Evolutionary conservation across 352 stramenopile genomes (phyloP), one percentile per base, ranked within the genome.

Genomic region (Phytophthora lateralis): DNA sequence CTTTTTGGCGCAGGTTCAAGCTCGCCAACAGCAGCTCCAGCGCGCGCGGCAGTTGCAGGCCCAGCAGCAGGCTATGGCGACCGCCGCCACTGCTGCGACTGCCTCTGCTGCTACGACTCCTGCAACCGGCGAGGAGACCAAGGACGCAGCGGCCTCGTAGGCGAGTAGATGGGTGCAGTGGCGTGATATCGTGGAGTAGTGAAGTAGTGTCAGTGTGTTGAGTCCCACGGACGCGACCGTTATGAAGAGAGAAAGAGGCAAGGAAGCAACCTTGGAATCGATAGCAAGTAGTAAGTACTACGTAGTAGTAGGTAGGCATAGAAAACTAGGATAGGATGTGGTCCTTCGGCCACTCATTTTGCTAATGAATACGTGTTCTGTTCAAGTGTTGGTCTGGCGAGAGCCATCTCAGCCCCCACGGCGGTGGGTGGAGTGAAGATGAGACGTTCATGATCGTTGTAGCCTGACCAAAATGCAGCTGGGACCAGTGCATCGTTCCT

Each of bases 1-100:
- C 52, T 93, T 96, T 43, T 63, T 91, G 63, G 81, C 84, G 46
- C 83, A 92, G 45, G 54, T 93, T 55, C 78, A 93, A 69, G 86
- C 90, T 55, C 79, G 81, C 1, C 82, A 91, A 57, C 75, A 89
- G 59, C 73, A 89, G 55, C 76, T 76, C 6, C 66, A 80, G 20
- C 81, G 75, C 18, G 66, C 82, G 17, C 69, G 69, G 18, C 60
- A 76, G 38, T 48, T 69, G 29, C 66, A 77, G 29, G 49, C 66
- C 24, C 55, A 73, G 42, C 77, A 82, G 35, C 60, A 47, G 43
- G 46, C 39, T 21, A 17, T 32, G 21, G 47, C 47, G 18, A 38
- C 12, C 14, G 11, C 29, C 5, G 60, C 42, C 9, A 29, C 51
- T 56, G 6, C 44, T 55, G 29, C 39, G n/a, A 9, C 38, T 18